These are phyloP conservation scores for Aspergillus sparsus DNA, from an alignment of 495 filamentous ascomycete genomes.

Conservation along the genomic window DNA sequence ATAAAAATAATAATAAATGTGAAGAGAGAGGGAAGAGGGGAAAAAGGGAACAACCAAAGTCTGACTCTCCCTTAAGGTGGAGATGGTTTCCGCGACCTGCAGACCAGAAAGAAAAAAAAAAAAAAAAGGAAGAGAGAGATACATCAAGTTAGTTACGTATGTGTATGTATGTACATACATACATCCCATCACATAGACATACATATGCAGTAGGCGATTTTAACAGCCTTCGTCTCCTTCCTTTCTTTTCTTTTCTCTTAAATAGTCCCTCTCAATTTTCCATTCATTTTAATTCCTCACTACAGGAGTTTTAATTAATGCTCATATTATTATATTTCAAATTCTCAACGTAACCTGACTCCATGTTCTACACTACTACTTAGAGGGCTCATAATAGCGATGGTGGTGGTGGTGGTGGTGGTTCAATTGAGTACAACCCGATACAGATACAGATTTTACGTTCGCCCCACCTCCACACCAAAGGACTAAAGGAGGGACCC, in stretches of 20 bases:
- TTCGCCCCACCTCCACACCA: conserved; percentile 21
- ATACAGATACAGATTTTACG: conserved; percentile 7
- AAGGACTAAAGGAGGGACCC: conserved; percentile 5
- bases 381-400: background rate
- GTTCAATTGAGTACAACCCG: background rate
- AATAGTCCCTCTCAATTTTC: background rate
- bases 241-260: background rate
- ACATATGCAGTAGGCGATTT: conserved; percentile 9
- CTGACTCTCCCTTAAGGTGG: conserved; percentile 14
- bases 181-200: conserved; percentile 9
- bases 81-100: conserved; percentile 28
- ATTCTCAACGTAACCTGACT: background rate
- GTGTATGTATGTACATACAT: background rate
- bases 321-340: conserved; percentile 1
- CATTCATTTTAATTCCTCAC: too few relatives aligned
- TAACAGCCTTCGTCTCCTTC: background rate
- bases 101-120: conserved; percentile 12
- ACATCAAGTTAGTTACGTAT: background rate
- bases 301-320: background rate
- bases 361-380: background rate
- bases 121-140: background rate
- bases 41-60: background rate
- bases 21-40: conserved; percentile 1
- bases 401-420: background rate
- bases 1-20: too few relatives aligned